These are phyloP conservation scores for Diplogelasinospora grovesii DNA, from an alignment of 495 filamentous ascomycete species.

Conservation along the genomic window DNA sequence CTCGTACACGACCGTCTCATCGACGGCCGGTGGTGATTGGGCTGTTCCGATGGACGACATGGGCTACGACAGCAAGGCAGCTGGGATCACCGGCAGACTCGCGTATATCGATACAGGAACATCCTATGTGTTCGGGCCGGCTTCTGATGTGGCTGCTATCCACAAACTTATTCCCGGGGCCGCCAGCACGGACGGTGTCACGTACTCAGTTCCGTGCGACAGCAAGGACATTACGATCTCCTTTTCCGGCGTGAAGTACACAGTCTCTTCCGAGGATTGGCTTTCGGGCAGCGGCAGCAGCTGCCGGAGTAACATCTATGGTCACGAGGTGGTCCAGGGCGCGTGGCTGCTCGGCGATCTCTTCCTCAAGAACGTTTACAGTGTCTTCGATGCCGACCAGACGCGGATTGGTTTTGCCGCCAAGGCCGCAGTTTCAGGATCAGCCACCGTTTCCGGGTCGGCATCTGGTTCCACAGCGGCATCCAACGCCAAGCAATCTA, in stretches of 20 bases:
- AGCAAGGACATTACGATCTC: slow-evolving; percentile 40
- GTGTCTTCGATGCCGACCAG: slow-evolving; percentile 68
- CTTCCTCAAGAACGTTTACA: slow-evolving; percentile 88
- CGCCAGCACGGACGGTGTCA: slow-evolving; percentile 35
- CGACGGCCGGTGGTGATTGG: slow-evolving; percentile 47
- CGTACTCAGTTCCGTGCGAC: slow-evolving; percentile 64
- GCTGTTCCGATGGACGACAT: slow-evolving; percentile 60
- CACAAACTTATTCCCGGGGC: slow-evolving; percentile 61
- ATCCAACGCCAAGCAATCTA: neutral
- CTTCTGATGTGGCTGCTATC: slow-evolving; percentile 54
- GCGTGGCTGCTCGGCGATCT: slow-evolving; percentile 75
- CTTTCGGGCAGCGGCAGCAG: slow-evolving; percentile 41
- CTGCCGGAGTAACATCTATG: slow-evolving; percentile 63
- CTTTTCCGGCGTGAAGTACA: slow-evolving; percentile 51
- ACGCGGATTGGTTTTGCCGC: slow-evolving; percentile 45
- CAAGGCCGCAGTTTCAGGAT: slow-evolving; percentile 16
- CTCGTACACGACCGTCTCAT: slow-evolving; percentile 48
- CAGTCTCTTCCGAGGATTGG: slow-evolving; percentile 62
- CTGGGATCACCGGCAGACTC: slow-evolving; percentile 42
- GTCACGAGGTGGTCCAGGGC: slow-evolving; percentile 33
- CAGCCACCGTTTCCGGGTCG: slow-evolving; percentile 1
- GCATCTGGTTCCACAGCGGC: slow-evolving; percentile 1
- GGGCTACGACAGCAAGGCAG: slow-evolving; percentile 48
- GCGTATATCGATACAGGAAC: slow-evolving; percentile 81
- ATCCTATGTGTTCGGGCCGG: slow-evolving; percentile 63